A percentile compares a stretch with the other conserved stretches of the same genome.
phyloP scores from a whole-genome alignment of 345 rosid species.

The Syzygium oleosum region DNA sequence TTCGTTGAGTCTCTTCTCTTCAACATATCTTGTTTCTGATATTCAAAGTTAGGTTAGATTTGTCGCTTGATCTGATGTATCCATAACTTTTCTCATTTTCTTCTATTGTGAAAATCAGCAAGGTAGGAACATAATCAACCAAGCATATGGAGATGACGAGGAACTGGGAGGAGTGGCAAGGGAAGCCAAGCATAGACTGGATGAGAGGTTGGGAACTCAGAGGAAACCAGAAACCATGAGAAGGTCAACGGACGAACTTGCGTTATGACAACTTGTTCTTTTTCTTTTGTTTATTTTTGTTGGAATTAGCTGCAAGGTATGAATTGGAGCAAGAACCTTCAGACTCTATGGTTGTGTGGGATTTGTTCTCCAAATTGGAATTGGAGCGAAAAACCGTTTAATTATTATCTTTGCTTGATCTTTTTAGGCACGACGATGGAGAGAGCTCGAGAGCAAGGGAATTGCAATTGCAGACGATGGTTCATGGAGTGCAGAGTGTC shows the following conservation, averaged over 20 bases:
- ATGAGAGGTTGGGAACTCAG: constrained; percentile 47
- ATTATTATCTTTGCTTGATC: neutral
- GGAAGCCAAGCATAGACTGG: constrained; percentile 80
- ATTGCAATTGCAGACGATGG: neutral
- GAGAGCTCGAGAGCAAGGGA: neutral
- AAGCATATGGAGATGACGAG: constrained; percentile 24
- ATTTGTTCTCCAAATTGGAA: neutral
- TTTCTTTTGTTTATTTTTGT: neutral
- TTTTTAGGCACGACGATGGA: neutral
- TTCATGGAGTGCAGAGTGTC: constrained; percentile 19
- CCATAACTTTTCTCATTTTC: neutral
- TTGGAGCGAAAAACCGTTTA: neutral
- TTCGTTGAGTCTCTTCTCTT: neutral
- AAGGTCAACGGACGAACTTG: constrained; percentile 12
- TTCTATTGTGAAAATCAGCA: neutral
- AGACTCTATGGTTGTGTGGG: neutral
- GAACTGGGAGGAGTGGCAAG: constrained; percentile 56
- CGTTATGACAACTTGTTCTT: no score
- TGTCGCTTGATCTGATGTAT: neutral
- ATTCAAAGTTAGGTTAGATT: neutral
- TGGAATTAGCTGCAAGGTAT: neutral
- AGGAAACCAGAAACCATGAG: constrained; percentile 19
- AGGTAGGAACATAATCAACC: constrained; percentile 19
- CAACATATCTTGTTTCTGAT: neutral
- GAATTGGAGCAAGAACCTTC: neutral